Conservation (phyloP, 176 grass and related monocot species). For the Urochloa ruziziensis region DNA sequence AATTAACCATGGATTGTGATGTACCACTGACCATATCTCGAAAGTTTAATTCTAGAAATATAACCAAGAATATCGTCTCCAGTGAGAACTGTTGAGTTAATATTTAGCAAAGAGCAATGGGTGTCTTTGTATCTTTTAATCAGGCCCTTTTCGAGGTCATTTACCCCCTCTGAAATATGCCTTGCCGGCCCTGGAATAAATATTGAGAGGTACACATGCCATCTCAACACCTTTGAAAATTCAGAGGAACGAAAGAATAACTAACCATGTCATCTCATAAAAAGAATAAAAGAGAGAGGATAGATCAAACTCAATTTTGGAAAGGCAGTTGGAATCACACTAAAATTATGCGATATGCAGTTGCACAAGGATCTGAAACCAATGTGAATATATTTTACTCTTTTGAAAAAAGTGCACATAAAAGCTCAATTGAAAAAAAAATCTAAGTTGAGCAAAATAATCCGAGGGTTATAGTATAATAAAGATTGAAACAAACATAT, state of each 20-base stretch:
- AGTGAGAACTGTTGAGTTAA: background rate
- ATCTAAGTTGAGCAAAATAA: background rate
- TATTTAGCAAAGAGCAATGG: background rate
- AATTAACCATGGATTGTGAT: slow-evolving; percentile 38
- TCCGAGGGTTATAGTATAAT: background rate
- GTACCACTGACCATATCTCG: slow-evolving; percentile 33
- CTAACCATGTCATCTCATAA: background rate
- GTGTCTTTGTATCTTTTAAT: background rate
- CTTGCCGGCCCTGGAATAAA: slow-evolving; percentile 12
- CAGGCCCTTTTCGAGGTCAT: background rate
- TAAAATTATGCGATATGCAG: background rate
- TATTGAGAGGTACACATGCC: background rate
- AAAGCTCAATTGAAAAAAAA: background rate
- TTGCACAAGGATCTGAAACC: background rate
- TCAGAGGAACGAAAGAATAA: background rate
- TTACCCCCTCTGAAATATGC: slow-evolving; percentile 17
- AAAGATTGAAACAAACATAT: too few species aligned
- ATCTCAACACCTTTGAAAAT: background rate
- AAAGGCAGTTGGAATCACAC: background rate
- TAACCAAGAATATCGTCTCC: background rate
- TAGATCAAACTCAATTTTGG: background rate
- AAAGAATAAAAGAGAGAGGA: background rate
- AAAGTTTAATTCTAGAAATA: slow-evolving; percentile 4
- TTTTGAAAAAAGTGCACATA: background rate
- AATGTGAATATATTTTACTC: background rate